Evolutionary conservation across 306 rosid genomes (phyloP).

Genomic region (Oemleria cerasiformis): DNA sequence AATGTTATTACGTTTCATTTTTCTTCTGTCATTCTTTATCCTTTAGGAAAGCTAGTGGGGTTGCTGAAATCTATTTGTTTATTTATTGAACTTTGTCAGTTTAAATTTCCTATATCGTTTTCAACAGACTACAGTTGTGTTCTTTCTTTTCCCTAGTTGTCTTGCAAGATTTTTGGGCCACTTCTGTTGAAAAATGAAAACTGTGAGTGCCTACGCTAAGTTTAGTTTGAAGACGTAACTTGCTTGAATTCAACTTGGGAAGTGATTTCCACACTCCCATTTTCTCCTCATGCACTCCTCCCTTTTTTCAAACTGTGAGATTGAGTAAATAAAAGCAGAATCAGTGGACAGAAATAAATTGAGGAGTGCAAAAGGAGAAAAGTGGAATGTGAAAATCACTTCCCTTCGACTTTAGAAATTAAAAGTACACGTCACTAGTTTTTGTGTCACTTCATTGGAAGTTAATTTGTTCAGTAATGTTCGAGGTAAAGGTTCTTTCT

Average conservation of each 20-base stretch:
- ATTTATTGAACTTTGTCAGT: not conserved
- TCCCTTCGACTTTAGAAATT: not conserved
- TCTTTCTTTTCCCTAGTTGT: not conserved
- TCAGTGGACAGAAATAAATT: too few species aligned
- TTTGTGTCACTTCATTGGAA: not conserved
- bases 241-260: not conserved
- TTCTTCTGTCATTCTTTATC: not conserved
- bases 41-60: not conserved
- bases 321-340: too few species aligned
- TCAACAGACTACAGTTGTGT: not conserved
- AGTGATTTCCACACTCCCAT: too few species aligned
- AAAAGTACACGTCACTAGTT: not conserved
- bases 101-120: not conserved
- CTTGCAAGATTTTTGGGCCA: not conserved
- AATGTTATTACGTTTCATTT: not conserved
- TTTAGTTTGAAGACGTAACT: not conserved
- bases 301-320: too few species aligned
- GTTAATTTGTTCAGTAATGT: slow-evolving; percentile 9
- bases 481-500: not conserved
- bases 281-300: too few species aligned
- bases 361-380: too few species aligned
- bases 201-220: not conserved
- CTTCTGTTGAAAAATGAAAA: not conserved
- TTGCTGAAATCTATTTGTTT: not conserved
- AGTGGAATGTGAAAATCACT: too few species aligned